Conservation (phyloP, 164 flowering plant species). For the Nymphaea colorata region DNA sequence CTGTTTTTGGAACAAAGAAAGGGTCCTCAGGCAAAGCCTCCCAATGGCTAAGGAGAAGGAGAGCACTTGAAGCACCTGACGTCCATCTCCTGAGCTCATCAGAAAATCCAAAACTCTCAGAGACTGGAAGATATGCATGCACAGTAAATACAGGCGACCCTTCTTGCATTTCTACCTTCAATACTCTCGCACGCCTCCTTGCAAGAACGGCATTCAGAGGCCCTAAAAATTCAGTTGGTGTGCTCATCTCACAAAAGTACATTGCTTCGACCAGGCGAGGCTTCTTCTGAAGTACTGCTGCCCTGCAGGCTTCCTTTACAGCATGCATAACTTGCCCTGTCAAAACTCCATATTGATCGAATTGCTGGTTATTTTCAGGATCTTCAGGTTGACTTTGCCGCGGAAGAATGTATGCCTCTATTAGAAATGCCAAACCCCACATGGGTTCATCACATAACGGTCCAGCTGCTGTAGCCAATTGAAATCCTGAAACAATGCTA, state of each 20-base stretch:
- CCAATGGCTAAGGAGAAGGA: conserved; percentile 85
- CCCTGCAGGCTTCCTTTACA: conserved; percentile 80
- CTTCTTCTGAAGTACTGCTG: conserved; percentile 63
- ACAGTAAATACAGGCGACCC: conserved; percentile 84
- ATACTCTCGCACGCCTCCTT: conserved; percentile 57
- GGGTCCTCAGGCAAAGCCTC: conserved; percentile 79
- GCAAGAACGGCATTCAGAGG: conserved; percentile 74
- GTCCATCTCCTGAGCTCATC: conserved; percentile 61
- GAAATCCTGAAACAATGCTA: conserved; percentile 78
- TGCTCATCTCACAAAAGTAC: conserved; percentile 81
- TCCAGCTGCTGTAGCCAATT: conserved; percentile 78
- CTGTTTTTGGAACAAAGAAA: conserved; percentile 87
- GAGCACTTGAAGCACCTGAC: conserved; percentile 41
- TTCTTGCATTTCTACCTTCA: conserved; percentile 92
- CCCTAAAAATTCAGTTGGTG: conserved; percentile 70
- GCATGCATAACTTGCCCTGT: conserved; percentile 79
- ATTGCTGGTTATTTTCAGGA: conserved; percentile 22
- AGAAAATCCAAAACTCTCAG: conserved; percentile 85
- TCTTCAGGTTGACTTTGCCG: conserved; percentile 18
- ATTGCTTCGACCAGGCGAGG: conserved; percentile 83
- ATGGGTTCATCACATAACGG: conserved; percentile 90
- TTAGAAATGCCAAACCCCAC: conserved; percentile 82
- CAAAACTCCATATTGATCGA: conserved; percentile 53
- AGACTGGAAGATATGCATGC: conserved; percentile 81
- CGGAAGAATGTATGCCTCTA: conserved; percentile 54